phyloP scores from a whole-genome alignment of 2,329 filamentous ascomycete genomes.

The Neocatenulostroma microsporum region DNA sequence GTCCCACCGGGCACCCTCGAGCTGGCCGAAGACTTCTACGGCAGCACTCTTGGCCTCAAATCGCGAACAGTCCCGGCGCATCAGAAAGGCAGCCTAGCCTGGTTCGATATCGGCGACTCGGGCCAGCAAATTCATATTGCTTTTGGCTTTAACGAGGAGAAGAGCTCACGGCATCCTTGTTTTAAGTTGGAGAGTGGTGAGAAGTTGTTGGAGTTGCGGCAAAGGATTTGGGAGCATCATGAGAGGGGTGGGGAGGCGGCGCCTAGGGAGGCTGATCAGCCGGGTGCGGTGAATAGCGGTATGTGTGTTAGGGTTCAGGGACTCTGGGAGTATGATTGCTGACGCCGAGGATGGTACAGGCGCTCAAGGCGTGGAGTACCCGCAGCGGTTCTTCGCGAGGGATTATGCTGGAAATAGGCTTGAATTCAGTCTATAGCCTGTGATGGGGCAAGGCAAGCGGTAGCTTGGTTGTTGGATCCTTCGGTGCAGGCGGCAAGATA shows the following conservation, averaged over 20 bases:
- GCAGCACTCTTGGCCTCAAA: conserved; percentile 48
- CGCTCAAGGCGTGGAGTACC: conserved; percentile 51
- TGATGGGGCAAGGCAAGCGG: too few species aligned
- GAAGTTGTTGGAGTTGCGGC: conserved; percentile 42
- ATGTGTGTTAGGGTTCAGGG: not conserved
- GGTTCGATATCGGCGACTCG: conserved; percentile 51
- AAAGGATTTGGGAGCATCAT: conserved; percentile 47
- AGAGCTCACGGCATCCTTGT: conserved; percentile 50
- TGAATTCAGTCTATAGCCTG: conserved; percentile 31
- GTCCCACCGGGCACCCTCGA: conserved; percentile 48
- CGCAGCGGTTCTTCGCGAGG: conserved; percentile 53
- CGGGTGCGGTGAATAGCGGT: conserved; percentile 39
- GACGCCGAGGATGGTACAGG: conserved; percentile 29
- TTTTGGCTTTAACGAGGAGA: conserved; percentile 37
- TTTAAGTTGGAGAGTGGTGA: conserved; percentile 46
- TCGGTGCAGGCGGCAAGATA: too few species aligned
- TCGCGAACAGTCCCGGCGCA: conserved; percentile 46
- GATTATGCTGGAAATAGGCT: conserved; percentile 36
- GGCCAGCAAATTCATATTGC: conserved; percentile 49
- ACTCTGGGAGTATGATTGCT: conserved; percentile 28
- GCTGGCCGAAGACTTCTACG: conserved; percentile 49
- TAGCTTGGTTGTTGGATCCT: too few species aligned
- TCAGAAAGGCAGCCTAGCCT: conserved; percentile 47
- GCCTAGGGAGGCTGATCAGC: conserved; percentile 49
- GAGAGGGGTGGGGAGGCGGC: conserved; percentile 42